A percentile compares a stretch with the other conserved stretches of the same genome.
These are phyloP conservation scores for Patellifolia procumbens DNA, from an alignment of 179 eudicot genomes.

Conservation along the genomic window DNA sequence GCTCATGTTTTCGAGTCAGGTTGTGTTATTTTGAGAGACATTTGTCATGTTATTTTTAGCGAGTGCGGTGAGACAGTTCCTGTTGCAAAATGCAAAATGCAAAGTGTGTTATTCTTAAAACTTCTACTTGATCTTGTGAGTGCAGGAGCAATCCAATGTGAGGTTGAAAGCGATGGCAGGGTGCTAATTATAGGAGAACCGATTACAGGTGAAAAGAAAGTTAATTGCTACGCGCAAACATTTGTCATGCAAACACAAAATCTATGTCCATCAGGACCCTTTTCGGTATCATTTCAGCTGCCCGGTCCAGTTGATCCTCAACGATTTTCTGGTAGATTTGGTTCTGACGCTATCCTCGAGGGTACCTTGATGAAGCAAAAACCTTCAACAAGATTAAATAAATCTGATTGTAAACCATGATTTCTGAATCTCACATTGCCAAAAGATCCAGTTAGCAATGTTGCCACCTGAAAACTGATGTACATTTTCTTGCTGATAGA, in stretches of 20 bases:
- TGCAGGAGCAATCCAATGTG: slow-evolving; percentile 87
- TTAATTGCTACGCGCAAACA: slow-evolving; percentile 32
- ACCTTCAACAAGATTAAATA: slow-evolving; percentile 11
- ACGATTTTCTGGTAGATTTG: slow-evolving; percentile 40
- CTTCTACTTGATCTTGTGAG: slow-evolving; percentile 2
- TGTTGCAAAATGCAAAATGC: not conserved
- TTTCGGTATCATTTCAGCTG: slow-evolving; percentile 57
- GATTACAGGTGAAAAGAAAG: slow-evolving; percentile 42
- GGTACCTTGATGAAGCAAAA: slow-evolving; percentile 43
- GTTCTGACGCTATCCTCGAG: slow-evolving; percentile 60
- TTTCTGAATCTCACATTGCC: not conserved
- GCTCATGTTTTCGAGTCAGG: not conserved
- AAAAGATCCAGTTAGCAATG: not conserved
- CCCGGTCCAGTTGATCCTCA: slow-evolving; percentile 83
- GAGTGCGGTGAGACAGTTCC: not conserved
- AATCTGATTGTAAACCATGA: not conserved
- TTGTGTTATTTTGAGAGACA: not conserved
- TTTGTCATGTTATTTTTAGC: not conserved
- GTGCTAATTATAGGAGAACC: slow-evolving; percentile 59
- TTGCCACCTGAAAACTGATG: too few species aligned
- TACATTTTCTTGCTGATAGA: too few species aligned
- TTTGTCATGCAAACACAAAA: slow-evolving; percentile 55
- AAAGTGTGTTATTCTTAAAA: not conserved
- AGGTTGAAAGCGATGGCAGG: slow-evolving; percentile 76
- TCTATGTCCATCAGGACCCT: slow-evolving; percentile 59